phyloP scores from a whole-genome alignment of 345 rosid species.

The Limnanthes douglasii region DNA sequence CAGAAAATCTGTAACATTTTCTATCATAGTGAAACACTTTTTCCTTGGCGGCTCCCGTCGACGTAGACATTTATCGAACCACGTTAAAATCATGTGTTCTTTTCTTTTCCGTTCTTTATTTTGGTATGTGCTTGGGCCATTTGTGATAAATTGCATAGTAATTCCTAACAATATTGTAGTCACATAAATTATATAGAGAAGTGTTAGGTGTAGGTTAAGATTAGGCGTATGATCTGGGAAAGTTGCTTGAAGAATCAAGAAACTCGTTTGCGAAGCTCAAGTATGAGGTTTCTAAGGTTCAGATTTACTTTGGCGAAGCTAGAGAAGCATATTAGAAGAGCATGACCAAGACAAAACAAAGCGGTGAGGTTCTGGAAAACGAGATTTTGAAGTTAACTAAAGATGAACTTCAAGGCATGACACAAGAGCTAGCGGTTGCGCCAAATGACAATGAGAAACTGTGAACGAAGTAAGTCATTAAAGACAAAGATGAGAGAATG shows the following conservation, averaged over 20 bases:
- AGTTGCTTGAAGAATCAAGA: slow-evolving; percentile 35
- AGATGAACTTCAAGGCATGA: slow-evolving; percentile 28
- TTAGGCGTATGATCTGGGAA: slow-evolving; percentile 39
- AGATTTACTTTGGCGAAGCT: slow-evolving; percentile 34
- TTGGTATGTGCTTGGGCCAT: no score
- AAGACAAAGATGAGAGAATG: slow-evolving; percentile 39
- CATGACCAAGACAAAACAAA: slow-evolving; percentile 32
- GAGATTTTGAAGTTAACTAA: slow-evolving; percentile 35
- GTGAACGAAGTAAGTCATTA: slow-evolving; percentile 45
- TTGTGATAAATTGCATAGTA: no score
- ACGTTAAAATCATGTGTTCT: no score
- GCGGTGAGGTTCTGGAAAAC: slow-evolving; percentile 21
- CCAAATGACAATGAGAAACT: slow-evolving; percentile 34
- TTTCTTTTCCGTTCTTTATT: no score
- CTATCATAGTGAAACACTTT: no score
- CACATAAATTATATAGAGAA: no score
- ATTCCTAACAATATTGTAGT: no score
- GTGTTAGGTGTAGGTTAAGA: no score
- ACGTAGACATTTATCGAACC: no score
- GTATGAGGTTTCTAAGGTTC: slow-evolving; percentile 37
- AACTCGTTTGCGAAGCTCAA: slow-evolving; percentile 32
- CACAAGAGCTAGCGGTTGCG: slow-evolving; percentile 27
- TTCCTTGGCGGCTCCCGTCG: no score
- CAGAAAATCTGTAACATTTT: no score
- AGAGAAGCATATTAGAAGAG: slow-evolving; percentile 20